A percentile compares a stretch with the other conserved stretches of the same genome.
Conservation (phyloP, 148 eudicot genomes). For the Spergularia bocconei region DNA sequence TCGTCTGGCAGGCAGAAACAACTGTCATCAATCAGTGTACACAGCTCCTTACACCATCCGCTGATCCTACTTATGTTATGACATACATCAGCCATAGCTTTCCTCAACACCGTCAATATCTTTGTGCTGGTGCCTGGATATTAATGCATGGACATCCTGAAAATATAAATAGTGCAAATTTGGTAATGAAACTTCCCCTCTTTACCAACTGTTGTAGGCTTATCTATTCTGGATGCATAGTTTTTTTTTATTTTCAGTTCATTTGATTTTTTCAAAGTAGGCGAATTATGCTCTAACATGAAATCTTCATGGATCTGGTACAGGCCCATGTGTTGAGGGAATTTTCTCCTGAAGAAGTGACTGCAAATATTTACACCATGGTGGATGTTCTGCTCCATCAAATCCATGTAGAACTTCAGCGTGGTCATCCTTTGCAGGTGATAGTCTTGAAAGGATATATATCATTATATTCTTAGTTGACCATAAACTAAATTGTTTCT, state of each 20-base stretch:
- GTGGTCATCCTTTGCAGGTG: constrained; percentile 83
- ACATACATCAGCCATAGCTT: constrained; percentile 86
- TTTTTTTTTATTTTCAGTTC: neutral
- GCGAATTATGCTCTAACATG: constrained; percentile 9
- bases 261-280: neutral
- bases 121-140: constrained; percentile 99
- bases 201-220: neutral
- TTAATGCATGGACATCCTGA: constrained; percentile 93
- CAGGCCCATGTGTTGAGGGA: constrained; percentile 90
- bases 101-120: constrained; percentile 78
- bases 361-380: constrained; percentile 92
- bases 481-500: no score
- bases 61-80: constrained; percentile 75
- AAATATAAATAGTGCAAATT: constrained; percentile 76
- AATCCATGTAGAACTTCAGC: constrained; percentile 77
- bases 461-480: neutral
- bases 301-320: constrained; percentile 6
- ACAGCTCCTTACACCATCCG: constrained; percentile 83
- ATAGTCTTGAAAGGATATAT: neutral
- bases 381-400: constrained; percentile 97
- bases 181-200: constrained; percentile 42
- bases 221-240: constrained; percentile 8
- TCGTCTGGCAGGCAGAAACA: constrained; percentile 77
- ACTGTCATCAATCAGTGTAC: constrained; percentile 94
- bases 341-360: constrained; percentile 98